Evolutionary conservation across 2,329 filamentous ascomycete species (phyloP).

Genomic region (Aspergillus persii): DNA sequence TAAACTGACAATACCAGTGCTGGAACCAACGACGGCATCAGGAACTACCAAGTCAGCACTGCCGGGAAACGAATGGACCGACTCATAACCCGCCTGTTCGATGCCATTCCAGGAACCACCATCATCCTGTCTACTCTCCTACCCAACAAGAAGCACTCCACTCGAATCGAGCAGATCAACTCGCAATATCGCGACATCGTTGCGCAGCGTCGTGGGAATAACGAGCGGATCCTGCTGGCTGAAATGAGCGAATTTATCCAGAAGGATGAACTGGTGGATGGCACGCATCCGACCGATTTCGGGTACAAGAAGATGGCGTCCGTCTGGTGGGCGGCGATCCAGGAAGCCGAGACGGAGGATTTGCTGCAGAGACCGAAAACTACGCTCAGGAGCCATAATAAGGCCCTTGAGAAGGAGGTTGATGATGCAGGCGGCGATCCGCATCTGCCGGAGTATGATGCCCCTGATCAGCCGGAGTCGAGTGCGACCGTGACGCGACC

Average conservation of each 20-base stretch:
- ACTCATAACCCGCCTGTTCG: slow-evolving; percentile 26
- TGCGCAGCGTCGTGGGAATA: slow-evolving; percentile 15
- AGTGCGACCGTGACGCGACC: neutral
- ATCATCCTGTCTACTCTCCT: slow-evolving; percentile 35
- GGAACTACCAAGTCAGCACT: slow-evolving; percentile 16
- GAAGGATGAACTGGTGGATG: slow-evolving; percentile 16
- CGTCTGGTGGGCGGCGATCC: slow-evolving; percentile 28
- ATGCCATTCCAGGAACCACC: slow-evolving; percentile 21
- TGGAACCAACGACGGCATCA: slow-evolving; percentile 34
- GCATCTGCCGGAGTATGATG: neutral
- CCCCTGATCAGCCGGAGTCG: neutral
- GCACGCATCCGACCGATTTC: slow-evolving; percentile 20
- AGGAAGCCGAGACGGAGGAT: slow-evolving; percentile 11
- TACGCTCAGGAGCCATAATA: neutral
- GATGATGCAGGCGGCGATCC: neutral
- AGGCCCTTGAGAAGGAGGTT: neutral
- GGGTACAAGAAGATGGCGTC: slow-evolving; percentile 28
- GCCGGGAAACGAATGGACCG: slow-evolving; percentile 26
- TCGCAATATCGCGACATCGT: slow-evolving; percentile 26
- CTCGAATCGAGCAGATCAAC: slow-evolving; percentile 18
- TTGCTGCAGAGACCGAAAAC: neutral
- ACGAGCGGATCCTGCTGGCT: slow-evolving; percentile 22
- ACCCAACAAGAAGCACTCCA: slow-evolving; percentile 12
- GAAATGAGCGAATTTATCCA: slow-evolving; percentile 25
- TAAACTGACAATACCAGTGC: slow-evolving; percentile 19